phyloP scores from a whole-genome alignment of 257 asterid species.

The Nicotiana otophora region DNA sequence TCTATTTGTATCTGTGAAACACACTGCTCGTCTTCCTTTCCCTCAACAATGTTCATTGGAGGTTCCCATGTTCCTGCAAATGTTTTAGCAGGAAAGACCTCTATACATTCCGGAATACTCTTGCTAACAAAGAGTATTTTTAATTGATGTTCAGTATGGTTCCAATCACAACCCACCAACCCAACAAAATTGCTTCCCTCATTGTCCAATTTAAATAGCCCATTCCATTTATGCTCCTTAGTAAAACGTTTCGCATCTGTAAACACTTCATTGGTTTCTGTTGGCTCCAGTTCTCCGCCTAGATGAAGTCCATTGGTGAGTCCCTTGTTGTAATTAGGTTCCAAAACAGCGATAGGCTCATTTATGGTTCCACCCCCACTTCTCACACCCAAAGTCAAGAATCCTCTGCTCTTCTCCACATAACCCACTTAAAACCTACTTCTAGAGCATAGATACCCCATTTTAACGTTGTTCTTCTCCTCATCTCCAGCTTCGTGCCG shows the following conservation, averaged over 20 bases:
- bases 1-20: too few relatives aligned
- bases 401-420: too few relatives aligned
- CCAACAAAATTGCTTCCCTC: background rate
- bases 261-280: background rate
- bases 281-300: too few relatives aligned
- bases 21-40: background rate
- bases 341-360: too few relatives aligned
- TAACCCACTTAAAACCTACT: too few relatives aligned
- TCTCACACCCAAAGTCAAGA: too few relatives aligned
- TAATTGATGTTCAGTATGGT: background rate
- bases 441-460: too few relatives aligned
- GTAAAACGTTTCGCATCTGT: background rate
- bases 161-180: background rate
- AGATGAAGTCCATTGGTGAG: too few relatives aligned
- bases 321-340: too few relatives aligned
- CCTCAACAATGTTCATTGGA: background rate
- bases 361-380: too few relatives aligned
- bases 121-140: background rate
- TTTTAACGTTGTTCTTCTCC: too few relatives aligned
- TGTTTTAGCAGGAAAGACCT: background rate
- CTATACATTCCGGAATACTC: background rate
- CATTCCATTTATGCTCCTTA: background rate
- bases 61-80: background rate
- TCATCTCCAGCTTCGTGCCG: too few relatives aligned
- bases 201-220: background rate